Base-by-base conservation (phyloP, 768 basidiomycete genomes). In the Boletus coccyginus region DNA sequence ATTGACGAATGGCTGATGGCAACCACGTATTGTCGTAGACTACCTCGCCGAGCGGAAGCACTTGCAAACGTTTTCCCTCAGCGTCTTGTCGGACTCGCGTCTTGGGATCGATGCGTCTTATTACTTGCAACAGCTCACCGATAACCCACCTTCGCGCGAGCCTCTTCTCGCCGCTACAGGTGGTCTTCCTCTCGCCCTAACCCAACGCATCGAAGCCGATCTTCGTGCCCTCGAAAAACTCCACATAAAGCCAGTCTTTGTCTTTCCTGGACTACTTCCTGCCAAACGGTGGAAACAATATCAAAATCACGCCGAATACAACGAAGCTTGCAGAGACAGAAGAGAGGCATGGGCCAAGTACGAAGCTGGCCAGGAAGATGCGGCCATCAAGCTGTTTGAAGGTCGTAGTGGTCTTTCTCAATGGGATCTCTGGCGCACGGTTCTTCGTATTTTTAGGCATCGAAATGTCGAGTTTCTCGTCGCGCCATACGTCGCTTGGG, bases 171-270 rank as follows among this genome's bases (percentile, higher is more conserved):
- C 95, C 0, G 94, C 96, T 1, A 96, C 95, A 2, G 97, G 97
- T 19, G 97, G 97, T 39, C 82, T 95, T 17, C 97, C 96, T 1
- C 81, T 98, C 55, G 88, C 92, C 46, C 81, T 99, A 53, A 88
- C 87, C 24, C 80, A 82, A 63, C 88, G 92, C 60, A 92, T 99
- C 70, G 95, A 98, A 75, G 79, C 85, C 39, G 95, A 99, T 78
- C 79, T 98, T 45, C 89, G 95, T 46, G 78, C 83, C 14, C 87
- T 98, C 68, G 94, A 97, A 79, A 88, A 87, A 74, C 78, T 91
- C 35, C 87, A 83, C 62, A 98, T 99, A 80, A 97, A 96, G 70
- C 97, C 97, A 21, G 93, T 99, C n/a, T 96, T 99, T 66, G 92
- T 99, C 49, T 98, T 98, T 73, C 86, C 92, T 16, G 97, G 97